Percentiles rank a stretch among this genome's conserved stretches.
phyloP scores from a whole-genome alignment of 352 stramenopile species.

The Phytophthora syringae region DNA sequence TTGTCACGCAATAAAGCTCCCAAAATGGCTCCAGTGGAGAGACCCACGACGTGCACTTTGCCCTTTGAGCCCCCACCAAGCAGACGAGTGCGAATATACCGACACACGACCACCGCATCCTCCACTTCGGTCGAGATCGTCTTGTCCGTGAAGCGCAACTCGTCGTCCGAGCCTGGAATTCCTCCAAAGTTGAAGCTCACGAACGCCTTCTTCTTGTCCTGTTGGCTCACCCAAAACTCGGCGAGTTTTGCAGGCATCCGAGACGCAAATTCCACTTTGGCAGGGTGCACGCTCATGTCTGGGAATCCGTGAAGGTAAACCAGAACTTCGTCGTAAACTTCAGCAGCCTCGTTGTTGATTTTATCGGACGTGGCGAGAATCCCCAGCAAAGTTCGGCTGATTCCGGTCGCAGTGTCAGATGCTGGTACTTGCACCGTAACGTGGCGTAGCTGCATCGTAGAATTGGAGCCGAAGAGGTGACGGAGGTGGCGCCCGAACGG shows the following conservation, averaged over 20 bases:
- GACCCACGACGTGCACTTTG: slow-evolving; percentile 65
- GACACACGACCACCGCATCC: slow-evolving; percentile 58
- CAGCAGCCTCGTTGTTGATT: not conserved
- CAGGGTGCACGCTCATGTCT: slow-evolving; percentile 72
- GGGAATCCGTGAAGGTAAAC: slow-evolving; percentile 83
- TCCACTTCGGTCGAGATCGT: slow-evolving; percentile 62
- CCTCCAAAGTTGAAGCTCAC: slow-evolving; percentile 78
- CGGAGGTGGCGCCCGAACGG: no score
- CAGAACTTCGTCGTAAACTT: slow-evolving; percentile 48
- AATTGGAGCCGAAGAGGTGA: not conserved
- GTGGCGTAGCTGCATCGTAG: slow-evolving; percentile 29
- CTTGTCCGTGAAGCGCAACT: slow-evolving; percentile 61
- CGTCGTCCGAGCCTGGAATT: slow-evolving; percentile 62
- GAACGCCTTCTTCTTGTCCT: slow-evolving; percentile 37
- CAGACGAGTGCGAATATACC: slow-evolving; percentile 45
- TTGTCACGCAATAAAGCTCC: slow-evolving; percentile 58
- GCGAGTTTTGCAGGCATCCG: slow-evolving; percentile 65
- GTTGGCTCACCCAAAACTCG: slow-evolving; percentile 49
- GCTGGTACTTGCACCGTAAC: slow-evolving; percentile 23
- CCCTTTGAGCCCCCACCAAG: slow-evolving; percentile 22
- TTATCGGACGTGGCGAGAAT: slow-evolving; percentile 26
- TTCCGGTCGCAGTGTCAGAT: slow-evolving; percentile 12
- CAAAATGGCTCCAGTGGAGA: slow-evolving; percentile 80
- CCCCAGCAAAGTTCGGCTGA: slow-evolving; percentile 25
- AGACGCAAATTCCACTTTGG: slow-evolving; percentile 55